Conservation (phyloP, 78 protist species). For the Corallochytrium limacisporum region DNA sequence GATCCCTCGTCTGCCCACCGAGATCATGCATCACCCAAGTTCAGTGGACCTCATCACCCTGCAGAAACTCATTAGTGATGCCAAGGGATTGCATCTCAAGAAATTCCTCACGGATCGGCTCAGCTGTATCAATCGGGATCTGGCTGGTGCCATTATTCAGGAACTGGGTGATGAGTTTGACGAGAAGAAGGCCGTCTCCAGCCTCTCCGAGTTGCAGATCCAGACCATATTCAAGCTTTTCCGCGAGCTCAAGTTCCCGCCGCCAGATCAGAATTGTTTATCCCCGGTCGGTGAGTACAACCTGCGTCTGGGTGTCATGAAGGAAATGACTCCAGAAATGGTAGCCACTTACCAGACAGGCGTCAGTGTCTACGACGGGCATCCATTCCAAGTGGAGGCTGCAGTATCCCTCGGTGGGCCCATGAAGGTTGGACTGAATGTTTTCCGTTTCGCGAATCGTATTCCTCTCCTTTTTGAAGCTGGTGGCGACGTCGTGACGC, state of each 20-base stretch:
- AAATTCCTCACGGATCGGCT: neutral
- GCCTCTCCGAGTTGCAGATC: neutral
- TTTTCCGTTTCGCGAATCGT: conserved; percentile 39
- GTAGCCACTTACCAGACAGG: conserved; percentile 34
- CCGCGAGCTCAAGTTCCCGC: neutral
- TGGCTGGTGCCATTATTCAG: neutral
- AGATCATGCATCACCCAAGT: conserved; percentile 34
- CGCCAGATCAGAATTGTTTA: neutral
- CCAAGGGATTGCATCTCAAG: neutral
- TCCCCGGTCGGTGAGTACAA: conserved; percentile 32
- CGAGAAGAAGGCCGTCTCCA: neutral
- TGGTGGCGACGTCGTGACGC: conserved; percentile 28
- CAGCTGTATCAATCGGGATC: neutral
- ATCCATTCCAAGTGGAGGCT: conserved; percentile 41
- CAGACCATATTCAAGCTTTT: neutral
- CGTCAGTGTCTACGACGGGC: conserved; percentile 30
- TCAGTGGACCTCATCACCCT: neutral
- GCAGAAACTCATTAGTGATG: neutral
- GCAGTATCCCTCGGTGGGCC: conserved; percentile 35
- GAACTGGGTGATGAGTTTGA: neutral
- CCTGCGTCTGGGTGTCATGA: conserved; percentile 42
- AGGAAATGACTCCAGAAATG: conserved; percentile 35
- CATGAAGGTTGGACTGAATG: conserved; percentile 11
- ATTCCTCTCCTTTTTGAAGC: conserved; percentile 48
- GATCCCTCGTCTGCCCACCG: conserved; percentile 25